These are phyloP conservation scores for Xylaria sp. DNA, from an alignment of 2,329 filamentous ascomycete species.

Conservation along the genomic window DNA sequence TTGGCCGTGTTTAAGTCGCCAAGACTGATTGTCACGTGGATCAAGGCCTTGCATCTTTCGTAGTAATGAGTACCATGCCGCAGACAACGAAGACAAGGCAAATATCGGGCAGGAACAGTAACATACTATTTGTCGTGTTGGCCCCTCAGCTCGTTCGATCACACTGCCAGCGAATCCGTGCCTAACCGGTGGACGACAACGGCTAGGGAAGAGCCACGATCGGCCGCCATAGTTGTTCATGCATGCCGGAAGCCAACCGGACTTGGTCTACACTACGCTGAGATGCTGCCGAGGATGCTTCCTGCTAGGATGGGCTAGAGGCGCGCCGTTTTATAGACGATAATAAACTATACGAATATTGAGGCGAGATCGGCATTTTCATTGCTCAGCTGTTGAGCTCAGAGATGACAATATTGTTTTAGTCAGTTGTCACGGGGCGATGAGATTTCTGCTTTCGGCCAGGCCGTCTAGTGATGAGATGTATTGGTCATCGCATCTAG, in stretches of 20 bases:
- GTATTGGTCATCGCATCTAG: conserved; percentile 14
- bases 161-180: conserved; percentile 10
- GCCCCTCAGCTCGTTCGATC: conserved; percentile 11
- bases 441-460: conserved; percentile 20
- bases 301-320: not conserved
- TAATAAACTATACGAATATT: conserved; percentile 5
- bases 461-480: conserved; percentile 16
- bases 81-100: conserved; percentile 10
- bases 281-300: not conserved
- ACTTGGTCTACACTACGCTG: conserved; percentile 5
- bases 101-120: conserved; percentile 30
- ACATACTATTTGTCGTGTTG: conserved; percentile 28
- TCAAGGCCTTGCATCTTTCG: not conserved
- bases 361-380: conserved; percentile 23
- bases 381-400: conserved; percentile 1
- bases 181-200: conserved; percentile 9
- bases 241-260: conserved; percentile 22
- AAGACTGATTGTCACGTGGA: conserved; percentile 18
- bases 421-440: conserved; percentile 18
- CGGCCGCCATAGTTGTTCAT: conserved; percentile 23
- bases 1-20: not conserved
- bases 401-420: conserved; percentile 8
- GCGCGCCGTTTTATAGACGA: conserved; percentile 3
- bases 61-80: conserved; percentile 1
- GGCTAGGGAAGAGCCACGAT: conserved; percentile 26